phyloP scores from a whole-genome alignment of 176 grass and related monocot species.

The Typha latifolia region DNA sequence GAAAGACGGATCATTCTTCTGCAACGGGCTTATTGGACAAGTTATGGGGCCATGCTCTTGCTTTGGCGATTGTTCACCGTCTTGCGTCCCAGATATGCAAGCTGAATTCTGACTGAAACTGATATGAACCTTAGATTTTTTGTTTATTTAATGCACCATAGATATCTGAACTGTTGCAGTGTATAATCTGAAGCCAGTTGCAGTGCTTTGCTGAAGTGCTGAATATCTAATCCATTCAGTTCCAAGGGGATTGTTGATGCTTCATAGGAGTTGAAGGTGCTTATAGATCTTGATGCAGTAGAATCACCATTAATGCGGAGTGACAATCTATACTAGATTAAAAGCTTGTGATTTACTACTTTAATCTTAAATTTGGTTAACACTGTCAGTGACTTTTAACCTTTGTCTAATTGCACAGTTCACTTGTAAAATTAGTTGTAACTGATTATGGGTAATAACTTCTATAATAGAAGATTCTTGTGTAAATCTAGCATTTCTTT shows the following conservation, averaged over 20 bases:
- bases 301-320: neutral
- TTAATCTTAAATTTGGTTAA: no score
- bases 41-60: neutral
- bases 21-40: no score
- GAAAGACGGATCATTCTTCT: no score
- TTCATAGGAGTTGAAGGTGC: neutral
- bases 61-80: neutral
- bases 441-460: no score
- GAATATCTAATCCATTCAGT: neutral
- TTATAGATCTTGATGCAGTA: neutral
- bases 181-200: neutral
- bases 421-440: no score
- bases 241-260: neutral
- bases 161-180: neutral
- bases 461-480: no score
- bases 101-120: neutral
- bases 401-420: no score
- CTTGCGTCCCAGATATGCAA: neutral
- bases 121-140: neutral
- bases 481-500: no score
- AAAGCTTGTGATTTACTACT: neutral
- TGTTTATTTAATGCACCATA: neutral
- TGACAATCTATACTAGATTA: neutral
- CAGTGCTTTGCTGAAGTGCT: neutral
- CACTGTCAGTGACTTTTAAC: no score